A percentile compares a stretch with the other conserved stretches of the same genome.
phyloP scores from a whole-genome alignment of 208 protist genomes.

The Giardia duodenalis region DNA sequence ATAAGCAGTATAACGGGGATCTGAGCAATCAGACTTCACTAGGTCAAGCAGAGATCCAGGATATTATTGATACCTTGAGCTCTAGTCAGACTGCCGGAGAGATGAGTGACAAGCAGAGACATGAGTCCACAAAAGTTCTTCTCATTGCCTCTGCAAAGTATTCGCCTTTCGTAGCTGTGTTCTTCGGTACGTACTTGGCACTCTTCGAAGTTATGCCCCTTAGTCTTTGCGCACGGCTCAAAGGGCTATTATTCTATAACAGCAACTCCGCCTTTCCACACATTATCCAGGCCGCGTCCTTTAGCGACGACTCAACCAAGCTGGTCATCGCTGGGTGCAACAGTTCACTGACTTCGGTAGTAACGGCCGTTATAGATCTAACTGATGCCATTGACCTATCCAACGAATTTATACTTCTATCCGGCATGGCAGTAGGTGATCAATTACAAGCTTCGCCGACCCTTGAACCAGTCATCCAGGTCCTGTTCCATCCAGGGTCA shows the following conservation, averaged over 20 bases:
- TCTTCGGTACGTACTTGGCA: not conserved
- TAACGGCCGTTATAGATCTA: not conserved
- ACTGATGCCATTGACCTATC: not conserved
- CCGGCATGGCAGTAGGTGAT: not conserved
- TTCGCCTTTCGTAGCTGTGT: not conserved
- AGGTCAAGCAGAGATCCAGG: not conserved
- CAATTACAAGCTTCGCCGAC: not conserved
- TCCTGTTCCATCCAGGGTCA: not conserved
- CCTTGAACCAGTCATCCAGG: not conserved
- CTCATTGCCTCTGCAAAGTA: not conserved
- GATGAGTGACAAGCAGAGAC: not conserved
- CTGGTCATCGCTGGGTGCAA: not conserved
- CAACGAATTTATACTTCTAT: not conserved
- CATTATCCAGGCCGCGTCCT: not conserved
- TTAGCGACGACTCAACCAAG: not conserved
- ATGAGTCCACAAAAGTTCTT: not conserved
- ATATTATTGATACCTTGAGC: not conserved
- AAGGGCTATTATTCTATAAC: not conserved
- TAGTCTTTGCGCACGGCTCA: not conserved
- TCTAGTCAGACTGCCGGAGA: not conserved
- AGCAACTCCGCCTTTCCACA: not conserved
- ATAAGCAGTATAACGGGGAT: not conserved
- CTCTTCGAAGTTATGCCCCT: not conserved
- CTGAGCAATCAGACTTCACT: not conserved
- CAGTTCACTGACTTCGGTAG: not conserved